Evolutionary conservation across 129 eudicot genomes (phyloP).

Genomic region (Pulicaria dysenterica): DNA sequence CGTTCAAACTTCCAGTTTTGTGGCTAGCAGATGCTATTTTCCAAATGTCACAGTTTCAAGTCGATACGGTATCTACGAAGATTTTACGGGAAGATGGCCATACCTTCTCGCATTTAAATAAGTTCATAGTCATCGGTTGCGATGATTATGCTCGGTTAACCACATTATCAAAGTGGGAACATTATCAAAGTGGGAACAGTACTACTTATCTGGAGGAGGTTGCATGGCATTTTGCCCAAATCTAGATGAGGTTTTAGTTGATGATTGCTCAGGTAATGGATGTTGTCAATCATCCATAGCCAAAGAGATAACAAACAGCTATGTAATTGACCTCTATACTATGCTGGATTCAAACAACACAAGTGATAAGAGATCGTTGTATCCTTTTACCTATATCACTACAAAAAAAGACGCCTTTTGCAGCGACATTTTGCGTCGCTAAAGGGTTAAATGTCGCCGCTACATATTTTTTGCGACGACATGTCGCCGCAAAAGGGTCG

Average conservation of each 20-base stretch:
- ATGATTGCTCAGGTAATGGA: constrained; percentile 43
- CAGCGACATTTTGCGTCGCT: too few species aligned
- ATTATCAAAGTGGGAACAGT: neutral
- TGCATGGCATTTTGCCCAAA: constrained; percentile 23
- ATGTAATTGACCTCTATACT: neutral
- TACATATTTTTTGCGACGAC: too few species aligned
- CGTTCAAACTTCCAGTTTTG: neutral
- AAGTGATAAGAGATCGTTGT: neutral
- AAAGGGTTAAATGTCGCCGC: too few species aligned
- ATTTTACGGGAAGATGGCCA: neutral
- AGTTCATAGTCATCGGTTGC: constrained; percentile 45
- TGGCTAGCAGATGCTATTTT: constrained; percentile 21
- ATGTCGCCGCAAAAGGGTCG: too few species aligned
- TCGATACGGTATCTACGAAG: neutral
- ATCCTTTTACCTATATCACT: constrained; percentile 42
- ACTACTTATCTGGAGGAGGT: constrained; percentile 21
- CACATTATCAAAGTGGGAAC: neutral
- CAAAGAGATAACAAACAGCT: constrained; percentile 30
- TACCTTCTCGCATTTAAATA: constrained; percentile 39
- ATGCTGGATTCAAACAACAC: neutral
- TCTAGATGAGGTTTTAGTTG: constrained; percentile 10
- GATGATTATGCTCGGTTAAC: constrained; percentile 30
- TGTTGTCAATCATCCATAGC: constrained; percentile 48
- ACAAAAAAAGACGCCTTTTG: too few species aligned
- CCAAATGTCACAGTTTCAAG: neutral